These are phyloP conservation scores for Erodium trifolium DNA, from an alignment of 441 rosid species.

Conservation along the genomic window DNA sequence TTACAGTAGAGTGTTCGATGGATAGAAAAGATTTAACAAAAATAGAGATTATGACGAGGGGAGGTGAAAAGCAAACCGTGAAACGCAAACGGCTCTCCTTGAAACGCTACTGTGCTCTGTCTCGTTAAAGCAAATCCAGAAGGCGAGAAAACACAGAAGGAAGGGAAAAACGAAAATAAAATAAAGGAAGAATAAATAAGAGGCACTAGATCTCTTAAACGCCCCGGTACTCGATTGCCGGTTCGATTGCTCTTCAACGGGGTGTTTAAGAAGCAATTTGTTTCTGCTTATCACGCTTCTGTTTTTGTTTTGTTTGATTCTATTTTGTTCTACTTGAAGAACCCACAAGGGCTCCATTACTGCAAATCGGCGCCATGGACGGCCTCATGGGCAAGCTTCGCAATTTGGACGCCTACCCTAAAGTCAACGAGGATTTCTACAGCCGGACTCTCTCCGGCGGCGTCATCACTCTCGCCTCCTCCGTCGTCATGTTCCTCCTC, in stretches of 20 bases:
- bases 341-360: neutral
- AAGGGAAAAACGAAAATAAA: neutral
- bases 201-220: conserved; percentile 11
- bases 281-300: neutral
- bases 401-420: conserved; percentile 85
- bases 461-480: conserved; percentile 69
- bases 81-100: neutral
- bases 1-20: no score
- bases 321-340: neutral
- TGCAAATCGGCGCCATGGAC: conserved; percentile 48
- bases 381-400: conserved; percentile 54
- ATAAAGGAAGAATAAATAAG: neutral
- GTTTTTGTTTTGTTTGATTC: neutral
- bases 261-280: conserved; percentile 17
- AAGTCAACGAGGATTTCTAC: conserved; percentile 89
- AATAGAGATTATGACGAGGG: neutral
- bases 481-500: conserved; percentile 81
- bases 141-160: neutral
- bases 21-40: neutral
- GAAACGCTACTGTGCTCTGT: neutral
- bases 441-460: conserved; percentile 93
- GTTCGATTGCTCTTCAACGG: conserved; percentile 18
- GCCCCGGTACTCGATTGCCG: conserved; percentile 17
- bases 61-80: neutral
- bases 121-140: neutral